phyloP scores from a whole-genome alignment of 1,284 basidiomycete species.

The Singerocomus inundabilis region DNA sequence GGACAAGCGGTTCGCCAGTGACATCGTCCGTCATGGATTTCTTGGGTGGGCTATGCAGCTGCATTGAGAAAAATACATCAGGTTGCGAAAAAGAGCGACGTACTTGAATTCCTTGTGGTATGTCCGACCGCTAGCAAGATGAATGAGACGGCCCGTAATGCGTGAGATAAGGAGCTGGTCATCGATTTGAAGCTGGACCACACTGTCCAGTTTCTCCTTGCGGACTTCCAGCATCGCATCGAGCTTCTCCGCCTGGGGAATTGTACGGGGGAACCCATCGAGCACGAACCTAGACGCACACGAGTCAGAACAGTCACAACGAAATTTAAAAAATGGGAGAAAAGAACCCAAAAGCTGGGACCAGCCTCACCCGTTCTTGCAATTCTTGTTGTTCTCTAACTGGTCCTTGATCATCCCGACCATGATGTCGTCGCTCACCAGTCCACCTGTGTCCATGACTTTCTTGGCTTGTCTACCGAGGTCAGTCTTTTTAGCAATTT shows the following conservation, averaged over 20 bases:
- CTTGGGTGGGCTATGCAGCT: constrained; percentile 80
- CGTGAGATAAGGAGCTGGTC: constrained; percentile 96
- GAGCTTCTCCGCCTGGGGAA: constrained; percentile 96
- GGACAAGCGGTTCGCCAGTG: constrained; percentile 93
- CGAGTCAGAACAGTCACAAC: background rate
- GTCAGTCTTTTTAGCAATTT: constrained; percentile 84
- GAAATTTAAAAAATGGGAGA: background rate
- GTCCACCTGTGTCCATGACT: constrained; percentile 94
- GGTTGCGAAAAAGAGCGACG: constrained; percentile 34
- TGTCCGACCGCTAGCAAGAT: constrained; percentile 84
- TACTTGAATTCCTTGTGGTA: constrained; percentile 97
- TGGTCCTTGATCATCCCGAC: constrained; percentile 97
- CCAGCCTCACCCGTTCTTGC: constrained; percentile 83
- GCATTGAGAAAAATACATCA: constrained; percentile 4
- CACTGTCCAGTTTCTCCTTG: constrained; percentile 88
- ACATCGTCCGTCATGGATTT: constrained; percentile 92
- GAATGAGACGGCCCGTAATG: constrained; percentile 95
- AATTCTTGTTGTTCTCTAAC: constrained; percentile 88
- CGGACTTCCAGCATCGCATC: constrained; percentile 84
- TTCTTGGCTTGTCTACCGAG: constrained; percentile 94
- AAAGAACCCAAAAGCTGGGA: background rate
- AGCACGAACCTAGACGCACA: constrained; percentile 80
- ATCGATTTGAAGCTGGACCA: constrained; percentile 89
- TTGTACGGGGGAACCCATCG: constrained; percentile 97
- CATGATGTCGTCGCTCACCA: constrained; percentile 97